Percentiles rank a stretch among this genome's conserved stretches.
phyloP scores from a whole-genome alignment of 768 basidiomycete species.

The Trametes villosa region DNA sequence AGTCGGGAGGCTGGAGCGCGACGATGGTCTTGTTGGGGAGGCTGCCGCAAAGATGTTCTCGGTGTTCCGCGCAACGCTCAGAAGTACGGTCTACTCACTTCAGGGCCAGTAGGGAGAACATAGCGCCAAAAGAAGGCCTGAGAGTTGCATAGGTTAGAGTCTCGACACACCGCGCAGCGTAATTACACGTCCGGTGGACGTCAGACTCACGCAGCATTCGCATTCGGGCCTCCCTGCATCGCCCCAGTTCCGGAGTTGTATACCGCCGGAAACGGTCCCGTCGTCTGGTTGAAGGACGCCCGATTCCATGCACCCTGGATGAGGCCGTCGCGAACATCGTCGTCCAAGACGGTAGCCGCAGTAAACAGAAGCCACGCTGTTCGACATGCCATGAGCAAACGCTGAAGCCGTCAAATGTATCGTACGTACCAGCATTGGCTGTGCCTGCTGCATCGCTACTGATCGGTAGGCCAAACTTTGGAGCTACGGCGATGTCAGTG shows the following conservation, averaged over 20 bases:
- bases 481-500: background rate
- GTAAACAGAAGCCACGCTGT: slow-evolving; percentile 24
- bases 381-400: background rate
- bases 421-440: slow-evolving; percentile 1
- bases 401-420: background rate
- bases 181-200: too few relatives aligned
- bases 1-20: background rate
- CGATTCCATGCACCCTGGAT: slow-evolving; percentile 7
- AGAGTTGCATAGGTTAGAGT: too few relatives aligned
- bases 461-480: slow-evolving; percentile 2
- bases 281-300: slow-evolving; percentile 7
- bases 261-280: slow-evolving; percentile 5
- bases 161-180: too few relatives aligned
- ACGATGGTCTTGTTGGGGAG: slow-evolving; percentile 8
- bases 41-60: background rate
- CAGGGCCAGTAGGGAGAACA: slow-evolving; percentile 22
- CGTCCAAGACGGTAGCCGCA: slow-evolving; percentile 17
- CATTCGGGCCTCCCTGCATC: background rate
- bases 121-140: slow-evolving; percentile 18
- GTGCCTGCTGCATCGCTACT: background rate
- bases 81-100: slow-evolving; percentile 6
- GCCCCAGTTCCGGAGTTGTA: slow-evolving; percentile 7
- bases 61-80: background rate
- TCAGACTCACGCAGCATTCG: slow-evolving; percentile 4
- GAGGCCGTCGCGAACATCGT: slow-evolving; percentile 12